Conservation (phyloP, 169 alveolate species). For the Blepharisma undulans region DNA sequence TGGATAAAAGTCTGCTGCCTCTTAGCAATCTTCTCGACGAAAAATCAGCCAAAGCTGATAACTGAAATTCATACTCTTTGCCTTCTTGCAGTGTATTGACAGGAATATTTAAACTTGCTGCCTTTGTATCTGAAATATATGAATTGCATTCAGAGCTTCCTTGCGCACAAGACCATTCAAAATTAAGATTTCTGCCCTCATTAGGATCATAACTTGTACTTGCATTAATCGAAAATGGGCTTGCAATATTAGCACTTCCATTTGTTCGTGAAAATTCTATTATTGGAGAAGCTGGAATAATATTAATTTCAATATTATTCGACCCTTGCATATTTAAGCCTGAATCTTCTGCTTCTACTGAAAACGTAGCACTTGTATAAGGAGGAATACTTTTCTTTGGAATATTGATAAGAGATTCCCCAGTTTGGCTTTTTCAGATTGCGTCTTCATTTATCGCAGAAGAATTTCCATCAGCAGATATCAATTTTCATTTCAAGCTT, state of each 20-base stretch:
- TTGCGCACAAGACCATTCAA: neutral
- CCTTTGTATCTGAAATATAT: neutral
- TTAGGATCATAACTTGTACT: neutral
- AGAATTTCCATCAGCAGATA: neutral
- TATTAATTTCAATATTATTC: neutral
- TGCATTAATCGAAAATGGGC: neutral
- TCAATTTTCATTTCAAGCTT: neutral
- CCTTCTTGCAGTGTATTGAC: neutral
- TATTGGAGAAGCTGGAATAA: neutral
- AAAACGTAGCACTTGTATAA: neutral
- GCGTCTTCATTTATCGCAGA: neutral
- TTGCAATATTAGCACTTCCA: neutral
- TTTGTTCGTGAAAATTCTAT: neutral
- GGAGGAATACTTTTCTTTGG: neutral
- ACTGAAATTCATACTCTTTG: neutral
- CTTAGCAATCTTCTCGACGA: neutral
- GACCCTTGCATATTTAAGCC: neutral
- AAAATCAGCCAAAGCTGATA: neutral
- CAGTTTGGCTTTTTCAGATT: neutral
- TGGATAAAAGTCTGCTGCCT: neutral
- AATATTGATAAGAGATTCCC: neutral
- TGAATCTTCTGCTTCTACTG: neutral
- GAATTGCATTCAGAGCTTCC: neutral
- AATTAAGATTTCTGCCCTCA: neutral
- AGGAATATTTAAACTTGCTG: neutral